Conservation (phyloP, 306 rosid species). For the Oemleria cerasiformis region DNA sequence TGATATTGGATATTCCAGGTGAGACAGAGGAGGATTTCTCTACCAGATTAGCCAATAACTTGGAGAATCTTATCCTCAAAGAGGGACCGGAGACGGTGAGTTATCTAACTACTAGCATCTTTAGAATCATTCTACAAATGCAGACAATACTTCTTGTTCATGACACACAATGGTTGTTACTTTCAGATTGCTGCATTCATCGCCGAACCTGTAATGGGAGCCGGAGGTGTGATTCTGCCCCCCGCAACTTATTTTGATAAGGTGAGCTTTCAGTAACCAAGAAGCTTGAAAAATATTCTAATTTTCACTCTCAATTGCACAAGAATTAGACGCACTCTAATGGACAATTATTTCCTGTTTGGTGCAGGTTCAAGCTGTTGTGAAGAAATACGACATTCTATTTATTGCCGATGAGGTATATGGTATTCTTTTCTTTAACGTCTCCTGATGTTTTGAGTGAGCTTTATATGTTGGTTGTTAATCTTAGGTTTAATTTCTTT, state of each 20-base stretch:
- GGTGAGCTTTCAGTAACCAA: conserved; percentile 37
- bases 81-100: conserved; percentile 95
- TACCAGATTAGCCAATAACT: conserved; percentile 78
- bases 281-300: neutral
- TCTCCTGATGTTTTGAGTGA: conserved; percentile 5
- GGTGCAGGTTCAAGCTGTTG: conserved; percentile 77
- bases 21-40: conserved; percentile 95
- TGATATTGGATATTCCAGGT: conserved; percentile 50
- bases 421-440: conserved; percentile 15
- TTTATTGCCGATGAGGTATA: conserved; percentile 91
- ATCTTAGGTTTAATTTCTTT: conserved; percentile 15
- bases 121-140: conserved; percentile 9
- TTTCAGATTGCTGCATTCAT: conserved; percentile 94
- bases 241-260: conserved; percentile 88
- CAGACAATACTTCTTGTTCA: conserved; percentile 3
- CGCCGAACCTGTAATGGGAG: conserved; percentile 97
- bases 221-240: conserved; percentile 91
- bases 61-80: conserved; percentile 77
- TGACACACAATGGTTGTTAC: conserved; percentile 11
- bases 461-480: conserved; percentile 16
- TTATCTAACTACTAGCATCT: conserved; percentile 12
- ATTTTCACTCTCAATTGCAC: neutral
- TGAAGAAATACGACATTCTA: conserved; percentile 95
- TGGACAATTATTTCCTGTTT: conserved; percentile 23
- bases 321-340: neutral